These are phyloP conservation scores for Candida pseudoviswanathii DNA, from an alignment of 1,139 yeast genomes.

Conservation along the genomic window DNA sequence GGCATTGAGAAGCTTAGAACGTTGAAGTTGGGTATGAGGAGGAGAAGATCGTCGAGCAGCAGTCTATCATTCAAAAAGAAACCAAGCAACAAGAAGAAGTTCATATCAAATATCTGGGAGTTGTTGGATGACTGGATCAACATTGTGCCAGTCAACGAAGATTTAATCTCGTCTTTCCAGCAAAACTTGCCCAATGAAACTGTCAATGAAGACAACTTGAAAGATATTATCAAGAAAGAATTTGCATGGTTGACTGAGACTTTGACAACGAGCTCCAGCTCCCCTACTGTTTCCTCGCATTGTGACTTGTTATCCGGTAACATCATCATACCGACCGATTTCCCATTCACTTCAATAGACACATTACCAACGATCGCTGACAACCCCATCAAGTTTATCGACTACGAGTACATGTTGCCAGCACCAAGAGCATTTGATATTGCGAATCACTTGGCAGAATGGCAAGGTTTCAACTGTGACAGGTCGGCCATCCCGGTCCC, in stretches of 20 bases:
- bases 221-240: conserved; percentile 47
- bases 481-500: conserved; percentile 62
- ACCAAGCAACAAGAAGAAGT: conserved; percentile 26
- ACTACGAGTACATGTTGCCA: conserved; percentile 79
- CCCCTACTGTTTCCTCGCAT: conserved; percentile 66
- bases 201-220: conserved; percentile 33
- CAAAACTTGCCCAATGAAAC: conserved; percentile 26
- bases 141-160: conserved; percentile 54
- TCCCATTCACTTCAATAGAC: conserved; percentile 15
- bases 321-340: conserved; percentile 57
- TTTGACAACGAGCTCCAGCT: conserved; percentile 34
- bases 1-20: conserved; percentile 50
- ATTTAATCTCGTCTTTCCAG: conserved; percentile 44
- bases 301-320: conserved; percentile 76
- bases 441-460: conserved; percentile 84
- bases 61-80: conserved; percentile 15
- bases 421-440: conserved; percentile 83
- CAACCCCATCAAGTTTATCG: conserved; percentile 67
- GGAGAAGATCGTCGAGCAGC: conserved; percentile 14
- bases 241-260: conserved; percentile 54
- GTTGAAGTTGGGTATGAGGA: conserved; percentile 20
- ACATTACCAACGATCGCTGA: conserved; percentile 28
- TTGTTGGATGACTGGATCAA: conserved; percentile 63
- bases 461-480: conserved; percentile 84
- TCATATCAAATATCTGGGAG: conserved; percentile 57